A percentile compares a stretch with the other conserved stretches of the same genome.
Conservation (phyloP, 164 flowering plant species). For the Protea cynaroides region DNA sequence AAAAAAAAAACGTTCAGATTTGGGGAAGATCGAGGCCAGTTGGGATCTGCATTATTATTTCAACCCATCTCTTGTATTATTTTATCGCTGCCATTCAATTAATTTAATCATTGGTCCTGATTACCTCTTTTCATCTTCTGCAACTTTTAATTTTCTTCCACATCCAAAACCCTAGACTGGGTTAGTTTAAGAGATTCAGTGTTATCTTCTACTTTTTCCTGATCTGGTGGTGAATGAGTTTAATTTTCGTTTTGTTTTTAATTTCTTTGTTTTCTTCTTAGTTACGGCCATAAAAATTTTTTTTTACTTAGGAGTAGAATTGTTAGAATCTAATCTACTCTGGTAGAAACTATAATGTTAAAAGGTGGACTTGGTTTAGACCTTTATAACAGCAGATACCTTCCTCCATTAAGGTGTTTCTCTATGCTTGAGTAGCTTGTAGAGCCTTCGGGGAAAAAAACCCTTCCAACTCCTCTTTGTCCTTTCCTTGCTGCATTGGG, state of each 20-base stretch:
- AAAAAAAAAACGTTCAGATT: too few relatives aligned
- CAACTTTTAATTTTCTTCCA: not conserved
- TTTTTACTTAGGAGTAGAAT: constrained; percentile 4
- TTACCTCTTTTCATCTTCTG: not conserved
- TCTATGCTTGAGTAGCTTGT: constrained; percentile 19
- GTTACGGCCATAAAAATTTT: not conserved
- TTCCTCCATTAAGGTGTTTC: constrained; percentile 43
- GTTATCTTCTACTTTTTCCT: not conserved
- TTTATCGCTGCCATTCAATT: not conserved
- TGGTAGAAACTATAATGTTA: constrained; percentile 19
- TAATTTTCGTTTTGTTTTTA: not conserved
- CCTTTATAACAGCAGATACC: constrained; percentile 53
- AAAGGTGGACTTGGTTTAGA: constrained; percentile 25
- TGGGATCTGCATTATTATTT: constrained; percentile 12
- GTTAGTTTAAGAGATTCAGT: not conserved
- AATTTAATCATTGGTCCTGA: not conserved
- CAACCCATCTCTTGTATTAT: constrained; percentile 1
- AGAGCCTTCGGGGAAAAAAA: constrained; percentile 12
- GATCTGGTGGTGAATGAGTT: not conserved
- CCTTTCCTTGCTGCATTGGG: constrained; percentile 27
- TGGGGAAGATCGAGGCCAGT: constrained; percentile 10
- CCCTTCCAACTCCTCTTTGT: not conserved
- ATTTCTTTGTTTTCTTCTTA: not conserved
- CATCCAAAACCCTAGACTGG: constrained; percentile 6
- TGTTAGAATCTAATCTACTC: constrained; percentile 5